Base-by-base conservation (phyloP, 202 grass and related monocot species). In the Musa balbisiana region DNA sequence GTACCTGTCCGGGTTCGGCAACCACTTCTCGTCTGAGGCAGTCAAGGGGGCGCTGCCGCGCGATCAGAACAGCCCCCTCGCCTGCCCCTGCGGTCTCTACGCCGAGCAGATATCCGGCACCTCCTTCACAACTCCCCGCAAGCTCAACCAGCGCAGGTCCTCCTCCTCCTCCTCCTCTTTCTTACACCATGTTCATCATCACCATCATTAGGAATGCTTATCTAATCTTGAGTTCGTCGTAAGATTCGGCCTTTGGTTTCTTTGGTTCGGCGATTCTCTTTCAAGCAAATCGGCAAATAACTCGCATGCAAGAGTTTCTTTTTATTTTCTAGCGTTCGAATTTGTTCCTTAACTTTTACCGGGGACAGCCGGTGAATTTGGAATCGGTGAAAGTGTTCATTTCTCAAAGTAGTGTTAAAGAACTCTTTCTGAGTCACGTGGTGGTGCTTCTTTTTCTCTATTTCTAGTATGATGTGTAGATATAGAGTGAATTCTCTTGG, bases 91-190 rank as follows among this genome's bases (percentile, higher is more conserved):
- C 8, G 86, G 88, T 1, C 93, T 97, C 93, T 97, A 97, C 90
- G 93, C 90, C 79, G 93, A 97, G 88, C 93, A 97, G 87, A 88
- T 97, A 71, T 97, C 93, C 71, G 93, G 93, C 82, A 89, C 93
- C 66, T 87, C 93, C 79, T 97, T 97, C 86, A 97, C 90, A 60
- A 79, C 84, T 66, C 93, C 93, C 43, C 86, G 93, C 74, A 82
- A 83, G 69, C 79, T 77, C 66, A 97, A 97, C 75, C 93, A 84
- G 12, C 65, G 88, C 71, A 97, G 88, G 93, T 97, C 10, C 8
- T n/a, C 19, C 9, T 11, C 50, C 1, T 2, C 0, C 19, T 49
- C 43, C 8, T 23, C 20, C 0, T 16, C 1, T 9, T 76, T 22
- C 0, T 3, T 26, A 16, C n/a, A 5, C 33, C 33, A 43, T 43